Evolutionary conservation across 2,329 filamentous ascomycete genomes (phyloP), one percentile per base, ranked within the genome.

Genomic region (Phoma sp.): DNA sequence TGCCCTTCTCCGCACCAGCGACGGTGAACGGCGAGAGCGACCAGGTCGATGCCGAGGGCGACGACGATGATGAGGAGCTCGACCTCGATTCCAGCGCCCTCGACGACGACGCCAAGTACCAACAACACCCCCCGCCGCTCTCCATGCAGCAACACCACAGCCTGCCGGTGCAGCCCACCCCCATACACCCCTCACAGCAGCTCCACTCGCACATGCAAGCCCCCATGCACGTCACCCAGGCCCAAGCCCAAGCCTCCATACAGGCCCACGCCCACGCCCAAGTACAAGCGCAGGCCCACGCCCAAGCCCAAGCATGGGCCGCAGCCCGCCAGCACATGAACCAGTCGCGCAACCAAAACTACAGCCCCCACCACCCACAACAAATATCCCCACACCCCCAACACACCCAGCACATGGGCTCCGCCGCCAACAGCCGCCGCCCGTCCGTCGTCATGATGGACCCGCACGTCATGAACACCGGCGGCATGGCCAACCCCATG

Each of bases 241-340:
- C 66, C 17, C 69, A 72, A 21, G 65, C 62, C 0, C 66, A 68
- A 26, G 59, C 57, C 20, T 61, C 64, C n/a, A 60, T 60, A 17
- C 65, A 69, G 15, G 59, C 60, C 2, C 68, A 71, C 14, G 63
- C 62, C 3, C 63, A 67, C 29, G 64, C 65, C 23, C 63, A 68
- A 33, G 64, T 60, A 1, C 67, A 70, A 7, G 66, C 65, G 10
- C 69, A 72, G 25, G 66, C 63, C 0, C 66, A 68, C 29, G 59
- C 59, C 2, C 63, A 66, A 21, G 65, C 64, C 2, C 67, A 70
- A 9, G 68, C 65, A 7, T 71, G 69, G 68, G 69, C 67, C 29
- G 68, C 67, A 12, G 71, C 71, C 2, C 68, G 69, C 29, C 71
- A 75, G 45, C 71, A 74, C 54, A 72, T 75, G 70, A 72, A 72